Conservation (phyloP, 768 basidiomycete species). For the Suillus sp. region DNA sequence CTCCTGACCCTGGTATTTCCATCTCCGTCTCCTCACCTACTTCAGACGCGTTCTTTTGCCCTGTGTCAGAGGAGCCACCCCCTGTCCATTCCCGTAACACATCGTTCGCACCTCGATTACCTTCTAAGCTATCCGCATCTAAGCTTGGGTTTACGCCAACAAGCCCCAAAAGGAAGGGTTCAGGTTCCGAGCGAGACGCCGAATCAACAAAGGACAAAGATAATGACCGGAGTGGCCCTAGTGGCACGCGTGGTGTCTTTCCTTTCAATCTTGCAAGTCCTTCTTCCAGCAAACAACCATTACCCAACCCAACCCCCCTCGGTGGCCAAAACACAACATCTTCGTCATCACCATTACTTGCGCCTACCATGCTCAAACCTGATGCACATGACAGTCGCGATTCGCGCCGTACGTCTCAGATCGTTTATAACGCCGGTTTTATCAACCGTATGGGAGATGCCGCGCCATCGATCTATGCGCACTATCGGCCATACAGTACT, state of each 20-base stretch:
- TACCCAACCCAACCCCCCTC: constrained; percentile 19
- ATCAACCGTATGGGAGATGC: constrained; percentile 68
- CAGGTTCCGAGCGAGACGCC: constrained; percentile 39
- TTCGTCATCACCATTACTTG: constrained; percentile 49
- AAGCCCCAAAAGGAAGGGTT: constrained; percentile 61
- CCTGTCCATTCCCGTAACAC: constrained; percentile 63
- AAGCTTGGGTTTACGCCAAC: constrained; percentile 46
- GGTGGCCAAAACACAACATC: constrained; percentile 36
- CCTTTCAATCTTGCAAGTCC: constrained; percentile 32
- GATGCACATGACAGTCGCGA: constrained; percentile 36
- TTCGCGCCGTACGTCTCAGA: constrained; percentile 71
- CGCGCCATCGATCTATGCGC: constrained; percentile 41
- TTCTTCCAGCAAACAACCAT: constrained; percentile 31
- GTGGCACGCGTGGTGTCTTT: constrained; percentile 30
- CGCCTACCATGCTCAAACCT: constrained; percentile 52
- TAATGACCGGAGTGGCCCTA: constrained; percentile 23
- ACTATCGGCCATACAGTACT: constrained; percentile 31
- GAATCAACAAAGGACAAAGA: constrained; percentile 36
- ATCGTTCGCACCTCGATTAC: constrained; percentile 69
- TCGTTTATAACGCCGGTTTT: constrained; percentile 74
- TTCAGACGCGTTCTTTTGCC: constrained; percentile 36
- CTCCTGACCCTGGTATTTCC: constrained; percentile 41
- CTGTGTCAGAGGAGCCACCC: constrained; percentile 38
- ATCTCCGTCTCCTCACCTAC: constrained; percentile 51
- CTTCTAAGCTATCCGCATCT: constrained; percentile 66